These are phyloP conservation scores for Corymbia maculata DNA, from an alignment of 345 rosid genomes.

Conservation along the genomic window DNA sequence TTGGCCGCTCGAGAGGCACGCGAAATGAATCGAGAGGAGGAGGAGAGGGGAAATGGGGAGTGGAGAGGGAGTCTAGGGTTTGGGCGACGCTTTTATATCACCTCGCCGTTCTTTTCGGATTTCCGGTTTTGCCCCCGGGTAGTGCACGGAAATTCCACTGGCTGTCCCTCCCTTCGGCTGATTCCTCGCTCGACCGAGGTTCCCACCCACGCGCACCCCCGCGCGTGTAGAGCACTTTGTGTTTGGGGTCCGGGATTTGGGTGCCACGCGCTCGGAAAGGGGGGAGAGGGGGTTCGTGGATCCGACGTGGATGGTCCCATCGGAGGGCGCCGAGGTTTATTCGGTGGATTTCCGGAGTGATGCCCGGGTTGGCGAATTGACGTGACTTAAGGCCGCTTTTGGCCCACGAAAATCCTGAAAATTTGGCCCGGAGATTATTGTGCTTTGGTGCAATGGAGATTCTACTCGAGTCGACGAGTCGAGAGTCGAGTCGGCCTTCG, in stretches of 20 bases:
- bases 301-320: neutral
- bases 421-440: neutral
- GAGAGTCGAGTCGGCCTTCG: accelerated
- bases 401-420: neutral
- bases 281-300: neutral
- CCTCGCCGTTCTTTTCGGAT: neutral
- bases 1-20: neutral
- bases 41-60: neutral
- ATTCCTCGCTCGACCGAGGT: neutral
- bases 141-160: neutral
- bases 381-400: neutral
- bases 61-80: neutral
- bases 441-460: neutral
- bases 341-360: neutral
- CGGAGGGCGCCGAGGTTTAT: neutral
- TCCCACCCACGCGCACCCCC: neutral
- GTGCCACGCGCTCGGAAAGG: neutral
- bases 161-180: neutral
- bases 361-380: neutral
- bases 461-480: neutral
- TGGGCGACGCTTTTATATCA: neutral
- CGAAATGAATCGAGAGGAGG: neutral
- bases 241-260: neutral
- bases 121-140: neutral
- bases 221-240: neutral